Percentiles rank a stretch among this genome's conserved stretches.
phyloP scores from a whole-genome alignment of 805 yeast species.

The Metschnikowia picachoensis region DNA sequence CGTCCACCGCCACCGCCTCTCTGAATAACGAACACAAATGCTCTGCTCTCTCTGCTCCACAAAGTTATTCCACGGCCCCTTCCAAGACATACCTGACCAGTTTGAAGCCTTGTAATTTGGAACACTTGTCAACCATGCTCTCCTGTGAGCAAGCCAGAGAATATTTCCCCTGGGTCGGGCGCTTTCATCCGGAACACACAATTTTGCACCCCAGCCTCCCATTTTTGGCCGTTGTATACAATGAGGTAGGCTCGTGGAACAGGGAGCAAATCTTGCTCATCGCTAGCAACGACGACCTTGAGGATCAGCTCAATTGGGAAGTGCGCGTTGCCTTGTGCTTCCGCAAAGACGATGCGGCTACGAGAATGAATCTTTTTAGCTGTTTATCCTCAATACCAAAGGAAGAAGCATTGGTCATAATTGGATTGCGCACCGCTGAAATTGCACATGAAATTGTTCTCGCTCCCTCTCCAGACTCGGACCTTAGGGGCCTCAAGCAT shows the following conservation, averaged over 20 bases:
- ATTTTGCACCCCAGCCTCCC: slow-evolving; percentile 6
- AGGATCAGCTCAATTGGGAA: slow-evolving; percentile 6
- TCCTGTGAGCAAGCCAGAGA: slow-evolving; percentile 2
- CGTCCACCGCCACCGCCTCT: no score
- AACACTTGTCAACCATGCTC: not conserved
- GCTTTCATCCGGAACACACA: not conserved
- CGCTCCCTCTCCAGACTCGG: slow-evolving; percentile 3
- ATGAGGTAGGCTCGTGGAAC: slow-evolving; percentile 3
- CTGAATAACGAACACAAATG: no score
- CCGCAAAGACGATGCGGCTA: not conserved
- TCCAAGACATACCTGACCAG: not conserved
- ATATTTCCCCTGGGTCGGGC: slow-evolving; percentile 9
- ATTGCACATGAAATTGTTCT: slow-evolving; percentile 2
- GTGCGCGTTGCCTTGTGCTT: slow-evolving; percentile 6
- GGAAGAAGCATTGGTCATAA: slow-evolving; percentile 4
- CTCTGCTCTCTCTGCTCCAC: no score
- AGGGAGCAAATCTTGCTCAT: slow-evolving; percentile 4
- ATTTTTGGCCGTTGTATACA: slow-evolving; percentile 3
- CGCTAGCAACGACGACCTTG: slow-evolving; percentile 4
- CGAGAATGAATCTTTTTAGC: not conserved
- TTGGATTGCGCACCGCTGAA: slow-evolving; percentile 4
- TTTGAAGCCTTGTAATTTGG: not conserved
- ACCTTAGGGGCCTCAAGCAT: not conserved
- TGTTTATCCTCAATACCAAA: slow-evolving; percentile 1
- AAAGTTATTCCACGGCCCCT: no score